A percentile compares a stretch with the other conserved stretches of the same genome.
Conservation (phyloP, 306 rosid species). For the Clitoria ternatea region DNA sequence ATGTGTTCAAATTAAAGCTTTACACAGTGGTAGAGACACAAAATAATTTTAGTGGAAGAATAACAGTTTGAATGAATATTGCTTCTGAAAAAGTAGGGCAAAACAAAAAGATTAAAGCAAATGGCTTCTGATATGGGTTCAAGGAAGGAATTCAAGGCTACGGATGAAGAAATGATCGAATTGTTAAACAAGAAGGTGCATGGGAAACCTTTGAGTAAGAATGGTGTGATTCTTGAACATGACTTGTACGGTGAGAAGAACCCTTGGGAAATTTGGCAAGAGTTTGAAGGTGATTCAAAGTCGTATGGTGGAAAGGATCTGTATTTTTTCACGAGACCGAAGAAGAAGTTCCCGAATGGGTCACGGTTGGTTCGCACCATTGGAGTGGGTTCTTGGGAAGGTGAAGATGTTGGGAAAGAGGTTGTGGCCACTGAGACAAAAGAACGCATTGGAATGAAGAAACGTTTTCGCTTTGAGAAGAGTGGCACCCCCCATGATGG, state of each 20-base stretch:
- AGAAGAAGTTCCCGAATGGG: neutral
- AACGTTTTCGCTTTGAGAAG: slow-evolving; percentile 9
- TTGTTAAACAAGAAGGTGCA: neutral
- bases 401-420: neutral
- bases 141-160: neutral
- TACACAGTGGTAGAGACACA: too few relatives aligned
- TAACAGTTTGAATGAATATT: too few relatives aligned
- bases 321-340: neutral
- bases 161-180: neutral
- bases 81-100: too few relatives aligned
- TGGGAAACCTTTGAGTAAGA: neutral
- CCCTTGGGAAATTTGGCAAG: slow-evolving; percentile 24
- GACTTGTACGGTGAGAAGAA: neutral
- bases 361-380: neutral
- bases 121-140: neutral
- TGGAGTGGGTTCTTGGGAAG: slow-evolving; percentile 19
- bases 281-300: neutral
- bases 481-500: neutral
- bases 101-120: too few relatives aligned
- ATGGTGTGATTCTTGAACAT: neutral
- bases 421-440: neutral
- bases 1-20: too few relatives aligned
- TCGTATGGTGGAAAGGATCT: neutral
- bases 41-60: too few relatives aligned
- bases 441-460: neutral